Base-by-base conservation (phyloP, 129 eudicot species). In the Flaveria linearis region DNA sequence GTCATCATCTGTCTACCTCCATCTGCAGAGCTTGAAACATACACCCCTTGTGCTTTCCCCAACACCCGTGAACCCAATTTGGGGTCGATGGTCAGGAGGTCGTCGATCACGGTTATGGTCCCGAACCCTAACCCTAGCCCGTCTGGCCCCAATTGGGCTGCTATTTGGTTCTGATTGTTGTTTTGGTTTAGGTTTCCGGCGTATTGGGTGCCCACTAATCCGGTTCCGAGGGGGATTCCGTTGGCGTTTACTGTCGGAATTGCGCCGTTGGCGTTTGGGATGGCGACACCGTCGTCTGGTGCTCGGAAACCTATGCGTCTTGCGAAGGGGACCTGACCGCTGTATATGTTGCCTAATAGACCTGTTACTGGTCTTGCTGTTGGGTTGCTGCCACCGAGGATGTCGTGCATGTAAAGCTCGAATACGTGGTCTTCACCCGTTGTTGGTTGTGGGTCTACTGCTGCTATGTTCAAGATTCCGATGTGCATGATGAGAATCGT, bases 241-340 rank as follows among this genome's bases (percentile, higher is more conserved):
- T 87, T 86, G 39, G 74, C 78, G 58, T 81, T 94, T 14, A 91
- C 63, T 9, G 97, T 88, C 11, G 98, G 96, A 28, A 87, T 71
- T 18, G 96, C 92, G 5, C 98, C 97, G 23, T 93, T 91, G 67
- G 96, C 82, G 55, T 91, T 94, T 66, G 98, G 97, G 36, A 94
- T 91, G 76, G 91, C 89, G 0, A 94, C 89, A 10, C 93, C 94
- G 10, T 71, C 82, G 60, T 83, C 69, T 9, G 96, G 98, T 17
- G 88, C 83, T 7, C 80, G 84, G 78, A 92, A 92, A 2, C 98
- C 98, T 16, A 92, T 90, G 15, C 96, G 96, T 79, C 92, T 86
- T 23, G 98, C 98, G 57, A 92, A 92, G 49, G 98, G 98, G 16
- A 92, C 91, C 77, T 94, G 98, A 30, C 98, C 98, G 68, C 93